phyloP scores from a whole-genome alignment of 768 basidiomycete genomes.

The Glaciozyma antarctica region DNA sequence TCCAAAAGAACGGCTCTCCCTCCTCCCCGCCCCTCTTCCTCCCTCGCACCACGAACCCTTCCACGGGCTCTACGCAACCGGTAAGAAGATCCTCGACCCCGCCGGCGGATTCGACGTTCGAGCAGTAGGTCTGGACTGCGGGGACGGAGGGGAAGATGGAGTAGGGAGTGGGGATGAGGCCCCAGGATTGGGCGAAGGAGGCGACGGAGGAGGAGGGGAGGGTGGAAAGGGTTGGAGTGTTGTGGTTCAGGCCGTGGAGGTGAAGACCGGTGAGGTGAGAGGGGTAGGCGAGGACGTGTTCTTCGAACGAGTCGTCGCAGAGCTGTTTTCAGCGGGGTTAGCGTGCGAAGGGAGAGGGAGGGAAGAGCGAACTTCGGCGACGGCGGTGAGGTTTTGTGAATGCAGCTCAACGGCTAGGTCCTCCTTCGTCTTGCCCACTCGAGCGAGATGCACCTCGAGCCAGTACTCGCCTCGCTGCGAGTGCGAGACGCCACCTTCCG shows the following conservation, averaged over 20 bases:
- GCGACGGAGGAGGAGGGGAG: constrained; percentile 59
- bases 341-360: not conserved
- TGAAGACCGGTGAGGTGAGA: constrained; percentile 78
- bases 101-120: constrained; percentile 56
- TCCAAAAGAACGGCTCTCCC: constrained; percentile 80
- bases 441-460: constrained; percentile 59
- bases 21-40: constrained; percentile 39
- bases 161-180: constrained; percentile 71
- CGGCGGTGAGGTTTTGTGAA: constrained; percentile 75
- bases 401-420: constrained; percentile 67
- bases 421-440: constrained; percentile 56
- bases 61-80: constrained; percentile 51
- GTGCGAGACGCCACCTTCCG: constrained; percentile 48
- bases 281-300: constrained; percentile 81
- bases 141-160: constrained; percentile 51
- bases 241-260: constrained; percentile 79
- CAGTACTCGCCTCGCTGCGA: constrained; percentile 75
- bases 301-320: constrained; percentile 94
- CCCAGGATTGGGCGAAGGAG: constrained; percentile 77
- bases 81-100: constrained; percentile 64
- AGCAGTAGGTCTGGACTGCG: constrained; percentile 64
- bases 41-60: constrained; percentile 86
- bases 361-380: constrained; percentile 65
- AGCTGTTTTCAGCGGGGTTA: constrained; percentile 48
- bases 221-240: constrained; percentile 58